Evolutionary conservation across 768 basidiomycete species (phyloP).

Genomic region (Udeniomyces megalosporus): DNA sequence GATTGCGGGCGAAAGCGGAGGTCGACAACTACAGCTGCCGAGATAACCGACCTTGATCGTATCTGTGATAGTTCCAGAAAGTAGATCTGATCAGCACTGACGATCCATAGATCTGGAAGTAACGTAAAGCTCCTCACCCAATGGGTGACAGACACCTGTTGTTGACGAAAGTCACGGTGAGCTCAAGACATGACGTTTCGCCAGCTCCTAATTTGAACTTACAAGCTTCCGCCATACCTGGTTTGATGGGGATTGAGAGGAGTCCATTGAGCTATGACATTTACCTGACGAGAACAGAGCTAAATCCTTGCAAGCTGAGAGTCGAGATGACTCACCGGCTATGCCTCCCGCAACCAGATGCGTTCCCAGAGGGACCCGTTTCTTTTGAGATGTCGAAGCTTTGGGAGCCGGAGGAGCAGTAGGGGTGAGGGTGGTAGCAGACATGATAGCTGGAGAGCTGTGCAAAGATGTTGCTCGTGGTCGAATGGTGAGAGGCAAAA

Average conservation of each 20-base stretch:
- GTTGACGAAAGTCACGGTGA: not conserved
- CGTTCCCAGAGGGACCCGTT: conserved; percentile 32
- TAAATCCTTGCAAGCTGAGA: no score
- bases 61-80: conserved; percentile 33
- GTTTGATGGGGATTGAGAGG: no score
- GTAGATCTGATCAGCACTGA: no score
- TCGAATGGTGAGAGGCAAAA: not conserved
- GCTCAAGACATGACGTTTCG: no score
- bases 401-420: not conserved
- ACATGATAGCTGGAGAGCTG: not conserved
- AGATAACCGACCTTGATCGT: conserved; percentile 54
- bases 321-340: conserved; percentile 36
- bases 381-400: not conserved
- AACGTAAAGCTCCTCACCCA: no score
- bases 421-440: not conserved
- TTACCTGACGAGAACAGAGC: no score
- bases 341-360: conserved; percentile 90
- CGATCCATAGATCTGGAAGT: no score
- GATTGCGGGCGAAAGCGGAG: not conserved
- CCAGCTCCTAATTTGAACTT: no score
- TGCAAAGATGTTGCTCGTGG: not conserved
- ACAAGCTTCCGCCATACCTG: conserved; percentile 16
- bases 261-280: no score
- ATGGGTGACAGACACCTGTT: conserved; percentile 14
- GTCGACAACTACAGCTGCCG: not conserved